Evolutionary conservation across 2,329 filamentous ascomycete genomes (phyloP).

Genomic region (Cryphonectria japonica): DNA sequence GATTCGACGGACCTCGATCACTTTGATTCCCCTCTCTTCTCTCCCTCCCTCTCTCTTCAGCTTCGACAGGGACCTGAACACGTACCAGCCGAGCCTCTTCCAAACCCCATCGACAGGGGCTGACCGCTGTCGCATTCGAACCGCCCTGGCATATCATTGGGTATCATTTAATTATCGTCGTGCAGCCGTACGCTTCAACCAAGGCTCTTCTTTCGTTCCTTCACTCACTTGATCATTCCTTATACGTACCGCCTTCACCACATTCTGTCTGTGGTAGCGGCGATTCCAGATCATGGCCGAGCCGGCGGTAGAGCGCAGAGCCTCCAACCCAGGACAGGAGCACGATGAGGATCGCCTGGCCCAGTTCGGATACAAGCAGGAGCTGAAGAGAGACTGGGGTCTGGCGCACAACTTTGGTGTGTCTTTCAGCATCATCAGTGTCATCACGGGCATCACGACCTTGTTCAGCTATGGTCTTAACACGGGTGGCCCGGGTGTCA

Average conservation of each 20-base stretch:
- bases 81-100: background rate
- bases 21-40: background rate
- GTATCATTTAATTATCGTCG: background rate
- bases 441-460: slow-evolving; percentile 63
- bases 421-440: slow-evolving; percentile 64
- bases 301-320: slow-evolving; percentile 33
- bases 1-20: background rate
- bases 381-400: slow-evolving; percentile 61
- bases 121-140: background rate
- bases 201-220: background rate
- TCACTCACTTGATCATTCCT: no score
- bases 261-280: background rate
- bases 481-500: slow-evolving; percentile 59
- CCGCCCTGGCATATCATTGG: background rate
- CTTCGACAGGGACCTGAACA: background rate
- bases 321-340: slow-evolving; percentile 33
- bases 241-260: background rate
- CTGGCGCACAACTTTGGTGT: slow-evolving; percentile 64
- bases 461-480: slow-evolving; percentile 60
- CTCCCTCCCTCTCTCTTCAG: background rate
- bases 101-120: background rate
- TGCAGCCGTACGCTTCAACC: background rate
- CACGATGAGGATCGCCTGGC: slow-evolving; percentile 57
- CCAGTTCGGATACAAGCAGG: slow-evolving; percentile 63
- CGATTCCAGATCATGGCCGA: slow-evolving; percentile 27